Base-by-base conservation (phyloP, 73 alveolate species). In the Symbiodinium natans region DNA sequence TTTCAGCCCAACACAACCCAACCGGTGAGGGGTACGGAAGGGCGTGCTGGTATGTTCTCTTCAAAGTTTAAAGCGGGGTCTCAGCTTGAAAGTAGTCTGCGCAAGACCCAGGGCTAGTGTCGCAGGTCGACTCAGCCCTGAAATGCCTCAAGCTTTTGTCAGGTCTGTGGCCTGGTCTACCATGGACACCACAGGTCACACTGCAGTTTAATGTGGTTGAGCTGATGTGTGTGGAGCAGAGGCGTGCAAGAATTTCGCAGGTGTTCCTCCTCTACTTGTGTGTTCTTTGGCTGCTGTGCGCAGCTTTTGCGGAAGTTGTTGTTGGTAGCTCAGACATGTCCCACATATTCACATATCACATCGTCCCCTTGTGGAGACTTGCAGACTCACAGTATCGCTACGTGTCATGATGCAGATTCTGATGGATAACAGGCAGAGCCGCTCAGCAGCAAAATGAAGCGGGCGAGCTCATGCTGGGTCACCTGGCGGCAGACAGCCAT, bases 101-200 rank as follows among this genome's bases (percentile, higher is more conserved):
- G n/a, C n/a, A n/a, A n/a, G n/a, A n/a, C n/a, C n/a, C n/a, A 21
- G 17, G 5, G 40, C 68, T 9, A 23, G 23, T 41, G 2, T 46
- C 36, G 1, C 48, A n/a, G n/a, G n/a, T n/a, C n/a, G n/a, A n/a
- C n/a, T n/a, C n/a, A n/a, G n/a, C n/a, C n/a, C n/a, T n/a, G n/a
- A n/a, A n/a, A n/a, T n/a, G n/a, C n/a, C n/a, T n/a, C n/a, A n/a
- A n/a, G n/a, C n/a, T n/a, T 7, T 8, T 42, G 40, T 38, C 40
- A 88, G 95, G 95, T n/a, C 96, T 89, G 6, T 89, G 96, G 96
- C 96, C 52, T 27, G 96, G 96, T 34, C 48, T 89, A 33, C 96
- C 96, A 7, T 89, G 96, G 96, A 89, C 96, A 40, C 87, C 87
- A 9, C 87, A 89, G 96, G 95, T 56, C 36, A 34, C 88, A 38